Percentiles rank a stretch among this genome's conserved stretches.
These are phyloP conservation scores for Fusarium sp. DNA, from an alignment of 2,329 filamentous ascomycete genomes.

Conservation along the genomic window DNA sequence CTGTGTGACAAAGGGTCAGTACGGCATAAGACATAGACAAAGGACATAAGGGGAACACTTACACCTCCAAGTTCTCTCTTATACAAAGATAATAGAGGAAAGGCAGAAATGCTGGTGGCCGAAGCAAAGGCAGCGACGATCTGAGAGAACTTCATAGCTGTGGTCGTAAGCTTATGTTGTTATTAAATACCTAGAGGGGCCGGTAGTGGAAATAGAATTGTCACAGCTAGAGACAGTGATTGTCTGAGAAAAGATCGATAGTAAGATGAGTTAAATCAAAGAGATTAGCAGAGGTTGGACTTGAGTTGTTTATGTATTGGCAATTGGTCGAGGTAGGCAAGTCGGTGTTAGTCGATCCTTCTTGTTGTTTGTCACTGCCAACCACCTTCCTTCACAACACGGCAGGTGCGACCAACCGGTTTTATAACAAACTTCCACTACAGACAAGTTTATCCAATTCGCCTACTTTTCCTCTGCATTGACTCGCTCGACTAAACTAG, in stretches of 20 bases:
- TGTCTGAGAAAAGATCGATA: slow-evolving; percentile 17
- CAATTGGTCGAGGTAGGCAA: neutral
- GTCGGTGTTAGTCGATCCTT: neutral
- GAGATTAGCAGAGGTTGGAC: slow-evolving; percentile 25
- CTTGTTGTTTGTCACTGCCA: slow-evolving; percentile 19
- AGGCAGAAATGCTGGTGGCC: slow-evolving; percentile 41
- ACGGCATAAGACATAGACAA: neutral
- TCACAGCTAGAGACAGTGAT: neutral
- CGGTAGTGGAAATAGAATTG: neutral
- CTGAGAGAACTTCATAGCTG: slow-evolving; percentile 48
- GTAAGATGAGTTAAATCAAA: slow-evolving; percentile 18
- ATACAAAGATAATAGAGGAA: slow-evolving; percentile 42
- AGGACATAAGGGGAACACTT: slow-evolving; percentile 44
- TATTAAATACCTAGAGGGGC: neutral
- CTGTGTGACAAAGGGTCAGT: slow-evolving; percentile 45
- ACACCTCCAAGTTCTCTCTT: slow-evolving; percentile 61
- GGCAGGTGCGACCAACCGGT: slow-evolving; percentile 36
- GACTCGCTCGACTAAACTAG: slow-evolving; percentile 8
- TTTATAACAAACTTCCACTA: slow-evolving; percentile 35
- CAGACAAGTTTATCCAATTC: slow-evolving; percentile 7
- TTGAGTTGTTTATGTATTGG: neutral
- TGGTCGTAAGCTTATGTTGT: neutral
- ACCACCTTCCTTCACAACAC: slow-evolving; percentile 23
- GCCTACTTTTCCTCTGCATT: neutral
- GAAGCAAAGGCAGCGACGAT: slow-evolving; percentile 38